Percentiles rank a stretch among this genome's conserved stretches.
Evolutionary conservation across 1,139 yeast species (phyloP).

Genomic region (Pichia sp.): DNA sequence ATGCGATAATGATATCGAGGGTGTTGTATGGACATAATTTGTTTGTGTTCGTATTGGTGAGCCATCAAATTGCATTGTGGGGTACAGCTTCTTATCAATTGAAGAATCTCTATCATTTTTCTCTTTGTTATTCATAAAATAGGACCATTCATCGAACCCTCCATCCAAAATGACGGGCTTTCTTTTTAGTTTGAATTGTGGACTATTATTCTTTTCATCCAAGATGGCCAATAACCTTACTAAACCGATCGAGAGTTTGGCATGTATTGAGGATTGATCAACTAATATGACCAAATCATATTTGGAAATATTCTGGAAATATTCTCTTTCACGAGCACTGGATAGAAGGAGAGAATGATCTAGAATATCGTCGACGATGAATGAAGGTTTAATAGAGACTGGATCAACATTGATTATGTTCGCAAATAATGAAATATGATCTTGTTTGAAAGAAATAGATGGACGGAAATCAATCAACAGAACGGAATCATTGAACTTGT

Average conservation of each 20-base stretch:
- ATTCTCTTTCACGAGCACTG: constrained; percentile 30
- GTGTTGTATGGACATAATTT: constrained; percentile 8
- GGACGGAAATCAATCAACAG: constrained; percentile 53
- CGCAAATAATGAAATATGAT: constrained; percentile 43
- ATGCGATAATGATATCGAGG: constrained; percentile 8
- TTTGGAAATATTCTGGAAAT: constrained; percentile 38
- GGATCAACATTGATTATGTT: constrained; percentile 60
- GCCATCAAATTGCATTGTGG: too few relatives aligned
- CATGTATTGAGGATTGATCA: constrained; percentile 31
- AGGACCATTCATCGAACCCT: constrained; percentile 43
- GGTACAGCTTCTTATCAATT: too few relatives aligned
- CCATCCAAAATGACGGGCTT: constrained; percentile 52
- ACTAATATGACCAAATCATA: constrained; percentile 52
- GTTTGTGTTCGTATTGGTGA: too few relatives aligned
- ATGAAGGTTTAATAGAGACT: constrained; percentile 30
- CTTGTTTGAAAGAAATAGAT: constrained; percentile 38
- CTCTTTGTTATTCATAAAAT: constrained; percentile 16
- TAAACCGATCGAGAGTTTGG: constrained; percentile 20
- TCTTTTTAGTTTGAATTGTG: constrained; percentile 40
- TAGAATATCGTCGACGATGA: constrained; percentile 28
- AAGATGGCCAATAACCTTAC: constrained; percentile 30
- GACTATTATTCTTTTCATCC: constrained; percentile 26
- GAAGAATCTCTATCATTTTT: neutral
- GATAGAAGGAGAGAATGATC: constrained; percentile 26
- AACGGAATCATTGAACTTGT: constrained; percentile 21